A percentile compares a stretch with the other conserved stretches of the same genome.
Evolutionary conservation across 2,329 filamentous ascomycete genomes (phyloP).

Genomic region (Talaromyces sp.): DNA sequence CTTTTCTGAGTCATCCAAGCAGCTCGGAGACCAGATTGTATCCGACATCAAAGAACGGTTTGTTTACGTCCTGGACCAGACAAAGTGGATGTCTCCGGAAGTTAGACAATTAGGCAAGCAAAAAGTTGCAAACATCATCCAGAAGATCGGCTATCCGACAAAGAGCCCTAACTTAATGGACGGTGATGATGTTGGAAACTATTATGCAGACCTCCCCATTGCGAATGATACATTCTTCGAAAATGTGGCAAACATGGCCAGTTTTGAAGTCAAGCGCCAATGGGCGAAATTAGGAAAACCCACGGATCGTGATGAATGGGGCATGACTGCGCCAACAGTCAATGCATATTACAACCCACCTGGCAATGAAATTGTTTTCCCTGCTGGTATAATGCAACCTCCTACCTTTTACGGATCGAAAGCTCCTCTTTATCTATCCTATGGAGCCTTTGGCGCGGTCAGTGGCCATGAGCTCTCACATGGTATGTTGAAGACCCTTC

Average conservation of each 20-base stretch:
- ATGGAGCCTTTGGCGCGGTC: slow-evolving; percentile 63
- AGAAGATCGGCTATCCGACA: slow-evolving; percentile 64
- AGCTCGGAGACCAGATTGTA: slow-evolving; percentile 64
- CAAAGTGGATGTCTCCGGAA: slow-evolving; percentile 60
- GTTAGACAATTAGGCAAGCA: slow-evolving; percentile 56
- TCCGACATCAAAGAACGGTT: slow-evolving; percentile 65
- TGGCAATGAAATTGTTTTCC: slow-evolving; percentile 65
- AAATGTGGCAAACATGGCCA: slow-evolving; percentile 51
- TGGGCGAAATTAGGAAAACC: slow-evolving; percentile 59
- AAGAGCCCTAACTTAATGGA: slow-evolving; percentile 58
- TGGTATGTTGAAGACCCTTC: slow-evolving; percentile 21
- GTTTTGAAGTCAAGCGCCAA: slow-evolving; percentile 42
- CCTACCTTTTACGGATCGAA: slow-evolving; percentile 57
- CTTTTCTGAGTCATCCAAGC: slow-evolving; percentile 61
- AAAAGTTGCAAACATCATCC: slow-evolving; percentile 62
- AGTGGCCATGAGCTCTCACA: slow-evolving; percentile 66
- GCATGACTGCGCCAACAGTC: slow-evolving; percentile 55
- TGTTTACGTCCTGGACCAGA: slow-evolving; percentile 52
- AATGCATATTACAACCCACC: slow-evolving; percentile 63
- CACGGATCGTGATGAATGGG: slow-evolving; percentile 56
- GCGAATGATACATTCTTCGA: slow-evolving; percentile 50
- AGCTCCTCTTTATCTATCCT: slow-evolving; percentile 60
- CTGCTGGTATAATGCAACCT: slow-evolving; percentile 64
- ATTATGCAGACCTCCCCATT: slow-evolving; percentile 52
- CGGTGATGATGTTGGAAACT: slow-evolving; percentile 49